A percentile compares a stretch with the other conserved stretches of the same genome.
phyloP scores from a whole-genome alignment of 192 early-diverging fungal species.

The Coemansia sp. region DNA sequence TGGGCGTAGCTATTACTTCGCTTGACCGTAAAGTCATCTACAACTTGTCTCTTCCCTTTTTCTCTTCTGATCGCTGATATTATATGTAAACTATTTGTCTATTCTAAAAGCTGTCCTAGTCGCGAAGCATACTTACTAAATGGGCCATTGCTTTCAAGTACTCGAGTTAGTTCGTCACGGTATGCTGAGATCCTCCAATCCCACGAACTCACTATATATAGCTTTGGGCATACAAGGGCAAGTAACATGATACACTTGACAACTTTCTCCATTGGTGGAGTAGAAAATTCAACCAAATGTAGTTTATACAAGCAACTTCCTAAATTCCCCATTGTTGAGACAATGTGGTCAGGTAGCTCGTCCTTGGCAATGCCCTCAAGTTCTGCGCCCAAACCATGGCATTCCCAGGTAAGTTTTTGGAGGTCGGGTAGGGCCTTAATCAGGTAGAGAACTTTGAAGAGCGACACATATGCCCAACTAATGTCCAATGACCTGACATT shows the following conservation, averaged over 20 bases:
- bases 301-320: not conserved
- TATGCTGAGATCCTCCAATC: not conserved
- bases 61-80: not conserved
- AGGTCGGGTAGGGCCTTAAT: not conserved
- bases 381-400: not conserved
- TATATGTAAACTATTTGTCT: not conserved
- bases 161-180: not conserved
- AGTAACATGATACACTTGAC: not conserved
- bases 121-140: not conserved
- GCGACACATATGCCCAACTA: not conserved
- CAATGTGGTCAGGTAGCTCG: not conserved
- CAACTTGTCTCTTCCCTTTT: not conserved
- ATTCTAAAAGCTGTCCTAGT: not conserved
- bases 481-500: not conserved
- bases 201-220: not conserved
- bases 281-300: rapidly evolving
- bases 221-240: not conserved
- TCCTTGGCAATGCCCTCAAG: not conserved
- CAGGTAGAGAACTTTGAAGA: not conserved
- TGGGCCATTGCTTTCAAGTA: not conserved
- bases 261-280: too few relatives aligned
- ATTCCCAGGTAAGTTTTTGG: not conserved
- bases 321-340: not conserved
- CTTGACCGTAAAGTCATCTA: slow-evolving; percentile 91
- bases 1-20: slow-evolving; percentile 86